Evolutionary conservation across 345 rosid genomes (phyloP).

Genomic region (Melastoma malabathricum): DNA sequence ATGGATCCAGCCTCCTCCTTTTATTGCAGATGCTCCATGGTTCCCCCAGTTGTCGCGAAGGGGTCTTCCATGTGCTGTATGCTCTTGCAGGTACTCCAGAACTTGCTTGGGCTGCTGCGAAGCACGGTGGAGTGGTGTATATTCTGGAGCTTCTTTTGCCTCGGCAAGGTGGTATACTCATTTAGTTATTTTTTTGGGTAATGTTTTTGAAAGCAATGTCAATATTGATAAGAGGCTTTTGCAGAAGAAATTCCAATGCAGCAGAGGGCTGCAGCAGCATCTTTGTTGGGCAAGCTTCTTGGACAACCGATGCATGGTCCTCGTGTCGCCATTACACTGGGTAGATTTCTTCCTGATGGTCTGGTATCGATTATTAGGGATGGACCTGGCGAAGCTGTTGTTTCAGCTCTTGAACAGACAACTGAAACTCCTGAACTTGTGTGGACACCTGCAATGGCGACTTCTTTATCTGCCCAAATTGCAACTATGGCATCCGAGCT

Average conservation of each 20-base stretch:
- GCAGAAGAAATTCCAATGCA: conserved; percentile 91
- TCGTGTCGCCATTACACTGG: conserved; percentile 92
- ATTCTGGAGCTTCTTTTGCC: conserved; percentile 94
- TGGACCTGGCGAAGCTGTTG: conserved; percentile 98
- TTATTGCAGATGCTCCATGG: conserved; percentile 95
- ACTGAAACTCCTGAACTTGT: conserved; percentile 98
- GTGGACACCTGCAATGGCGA: conserved; percentile 99
- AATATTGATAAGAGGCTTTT: conserved; percentile 17
- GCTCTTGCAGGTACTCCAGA: conserved; percentile 97
- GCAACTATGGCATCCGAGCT: conserved; percentile 91
- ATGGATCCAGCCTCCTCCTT: conserved; percentile 94
- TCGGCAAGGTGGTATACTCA: conserved; percentile 47
- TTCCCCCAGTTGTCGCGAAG: conserved; percentile 83
- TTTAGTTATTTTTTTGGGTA: conserved; percentile 5
- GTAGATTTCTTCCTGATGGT: conserved; percentile 97
- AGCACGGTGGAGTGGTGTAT: conserved; percentile 96
- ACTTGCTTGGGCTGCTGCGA: conserved; percentile 99
- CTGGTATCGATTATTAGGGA: conserved; percentile 85
- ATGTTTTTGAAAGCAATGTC: conserved; percentile 6
- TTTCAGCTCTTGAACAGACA: conserved; percentile 78
- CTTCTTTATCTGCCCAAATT: conserved; percentile 92
- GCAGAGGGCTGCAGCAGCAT: conserved; percentile 96
- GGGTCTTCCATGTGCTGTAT: conserved; percentile 93
- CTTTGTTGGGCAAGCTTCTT: conserved; percentile 89
- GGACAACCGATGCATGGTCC: conserved; percentile 99